Conservation (phyloP, 305 asterid genomes). For the Coffea humblotiana region DNA sequence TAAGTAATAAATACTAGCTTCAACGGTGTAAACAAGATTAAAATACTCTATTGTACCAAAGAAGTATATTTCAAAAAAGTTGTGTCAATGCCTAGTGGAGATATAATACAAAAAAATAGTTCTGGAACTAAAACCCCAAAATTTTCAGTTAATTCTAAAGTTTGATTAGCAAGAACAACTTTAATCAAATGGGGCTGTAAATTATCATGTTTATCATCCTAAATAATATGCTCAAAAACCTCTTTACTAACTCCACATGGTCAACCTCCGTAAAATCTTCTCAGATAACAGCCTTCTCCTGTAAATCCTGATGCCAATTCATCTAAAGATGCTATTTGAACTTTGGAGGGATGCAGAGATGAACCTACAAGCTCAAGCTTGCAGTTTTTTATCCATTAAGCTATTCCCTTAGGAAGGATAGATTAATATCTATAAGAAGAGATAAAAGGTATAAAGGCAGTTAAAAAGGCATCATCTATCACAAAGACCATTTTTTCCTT, state of each 20-base stretch:
- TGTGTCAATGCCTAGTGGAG: background rate
- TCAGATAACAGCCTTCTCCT: background rate
- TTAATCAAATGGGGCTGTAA: background rate
- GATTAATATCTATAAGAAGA: background rate
- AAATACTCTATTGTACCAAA: background rate
- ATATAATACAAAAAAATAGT: no score
- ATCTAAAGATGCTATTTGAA: background rate
- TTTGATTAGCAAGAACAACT: background rate
- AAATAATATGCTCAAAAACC: background rate
- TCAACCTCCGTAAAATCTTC: background rate
- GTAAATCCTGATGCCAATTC: background rate
- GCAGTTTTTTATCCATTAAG: no score
- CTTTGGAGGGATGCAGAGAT: no score
- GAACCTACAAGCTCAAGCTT: no score
- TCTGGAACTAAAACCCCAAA: background rate
- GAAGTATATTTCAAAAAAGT: background rate
- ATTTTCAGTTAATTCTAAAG: background rate
- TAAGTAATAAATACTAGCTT: background rate
- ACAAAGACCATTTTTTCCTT: background rate
- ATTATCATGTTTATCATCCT: background rate
- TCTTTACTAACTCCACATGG: background rate
- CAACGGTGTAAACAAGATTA: background rate
- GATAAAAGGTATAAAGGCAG: background rate
- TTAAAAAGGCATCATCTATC: background rate
- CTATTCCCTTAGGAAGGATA: background rate